phyloP scores from a whole-genome alignment of 1,139 yeast species.

The Pichia sp. region DNA sequence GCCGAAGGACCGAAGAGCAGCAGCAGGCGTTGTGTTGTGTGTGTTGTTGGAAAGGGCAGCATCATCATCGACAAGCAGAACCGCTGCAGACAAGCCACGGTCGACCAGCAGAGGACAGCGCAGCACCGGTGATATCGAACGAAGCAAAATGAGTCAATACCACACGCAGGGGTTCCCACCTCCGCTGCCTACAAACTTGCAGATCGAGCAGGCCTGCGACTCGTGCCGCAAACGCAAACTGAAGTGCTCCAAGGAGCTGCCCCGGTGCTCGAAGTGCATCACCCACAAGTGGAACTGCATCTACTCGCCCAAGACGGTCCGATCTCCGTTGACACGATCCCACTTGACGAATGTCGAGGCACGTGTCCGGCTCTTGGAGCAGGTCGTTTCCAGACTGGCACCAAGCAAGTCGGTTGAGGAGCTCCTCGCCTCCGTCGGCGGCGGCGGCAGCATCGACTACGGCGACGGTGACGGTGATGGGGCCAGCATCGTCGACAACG shows the following conservation, averaged over 20 bases:
- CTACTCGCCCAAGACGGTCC: slow-evolving; percentile 65
- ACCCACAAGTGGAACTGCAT: slow-evolving; percentile 71
- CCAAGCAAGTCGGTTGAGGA: slow-evolving; percentile 40
- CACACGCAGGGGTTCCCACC: background rate
- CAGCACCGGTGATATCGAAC: background rate
- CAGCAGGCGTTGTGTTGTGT: too few species aligned
- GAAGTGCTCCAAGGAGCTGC: slow-evolving; percentile 60
- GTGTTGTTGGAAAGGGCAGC: too few species aligned
- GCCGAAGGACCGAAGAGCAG: too few species aligned
- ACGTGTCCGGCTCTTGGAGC: slow-evolving; percentile 53
- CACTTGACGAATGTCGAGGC: slow-evolving; percentile 74
- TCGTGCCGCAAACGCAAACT: slow-evolving; percentile 56
- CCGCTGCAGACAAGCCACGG: too few species aligned
- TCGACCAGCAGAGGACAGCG: too few species aligned
- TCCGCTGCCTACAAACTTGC: slow-evolving; percentile 9
- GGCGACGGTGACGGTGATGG: background rate
- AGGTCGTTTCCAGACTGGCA: slow-evolving; percentile 41
- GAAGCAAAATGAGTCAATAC: background rate
- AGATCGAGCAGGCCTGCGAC: slow-evolving; percentile 44
- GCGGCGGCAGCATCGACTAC: background rate
- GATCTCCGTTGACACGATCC: slow-evolving; percentile 80
- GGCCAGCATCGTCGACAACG: too few species aligned
- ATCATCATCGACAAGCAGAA: too few species aligned
- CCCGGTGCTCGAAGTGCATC: slow-evolving; percentile 72
- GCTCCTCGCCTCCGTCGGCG: background rate